A percentile compares a stretch with the other conserved stretches of the same genome.
Evolutionary conservation across 345 rosid genomes (phyloP).

Genomic region (Draba incana): DNA sequence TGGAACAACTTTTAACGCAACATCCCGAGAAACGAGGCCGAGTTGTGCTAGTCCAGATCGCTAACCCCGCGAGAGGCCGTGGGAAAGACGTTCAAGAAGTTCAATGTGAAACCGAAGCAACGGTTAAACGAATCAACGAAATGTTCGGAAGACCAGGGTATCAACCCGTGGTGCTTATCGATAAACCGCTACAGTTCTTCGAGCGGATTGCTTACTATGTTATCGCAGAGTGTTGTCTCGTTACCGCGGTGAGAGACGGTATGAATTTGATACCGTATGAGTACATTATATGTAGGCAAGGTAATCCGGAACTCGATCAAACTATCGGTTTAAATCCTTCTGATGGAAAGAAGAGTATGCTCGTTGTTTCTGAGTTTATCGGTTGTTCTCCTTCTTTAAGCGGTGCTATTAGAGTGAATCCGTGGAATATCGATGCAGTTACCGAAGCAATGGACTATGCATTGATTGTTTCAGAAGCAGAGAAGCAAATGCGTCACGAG

Average conservation of each 20-base stretch:
- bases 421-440: constrained; percentile 90
- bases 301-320: constrained; percentile 67
- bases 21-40: constrained; percentile 67
- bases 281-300: constrained; percentile 81
- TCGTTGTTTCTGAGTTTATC: constrained; percentile 88
- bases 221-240: constrained; percentile 92
- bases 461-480: constrained; percentile 61
- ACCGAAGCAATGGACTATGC: constrained; percentile 92
- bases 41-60: constrained; percentile 92
- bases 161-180: constrained; percentile 71
- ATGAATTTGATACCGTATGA: constrained; percentile 98
- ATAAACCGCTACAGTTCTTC: constrained; percentile 73
- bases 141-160: constrained; percentile 80
- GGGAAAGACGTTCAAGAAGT: constrained; percentile 90
- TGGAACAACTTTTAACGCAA: constrained; percentile 86
- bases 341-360: constrained; percentile 76
- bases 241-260: constrained; percentile 94
- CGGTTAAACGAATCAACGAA: constrained; percentile 72
- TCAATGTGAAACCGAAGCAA: constrained; percentile 69
- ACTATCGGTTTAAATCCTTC: constrained; percentile 52
- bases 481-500: constrained; percentile 89
- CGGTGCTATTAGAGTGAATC: constrained; percentile 92
- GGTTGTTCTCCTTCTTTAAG: constrained; percentile 94
- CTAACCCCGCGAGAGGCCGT: constrained; percentile 94
- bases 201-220: constrained; percentile 92